Evolutionary conservation across 176 grass and related monocot genomes (phyloP), one percentile per base, ranked within the genome.

Genomic region (Eragrostis curvula): DNA sequence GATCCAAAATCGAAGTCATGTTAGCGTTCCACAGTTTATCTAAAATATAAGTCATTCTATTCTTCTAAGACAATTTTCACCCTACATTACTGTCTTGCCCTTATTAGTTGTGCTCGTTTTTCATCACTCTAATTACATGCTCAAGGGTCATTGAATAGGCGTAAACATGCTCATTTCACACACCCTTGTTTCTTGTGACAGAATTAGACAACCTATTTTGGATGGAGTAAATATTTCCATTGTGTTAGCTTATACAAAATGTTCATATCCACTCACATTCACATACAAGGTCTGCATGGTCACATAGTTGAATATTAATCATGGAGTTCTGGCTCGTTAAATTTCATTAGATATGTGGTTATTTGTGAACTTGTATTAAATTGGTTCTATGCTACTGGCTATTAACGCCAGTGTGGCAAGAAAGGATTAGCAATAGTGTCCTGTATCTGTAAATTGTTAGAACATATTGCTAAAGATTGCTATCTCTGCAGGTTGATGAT

Each of bases 401-500:
- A 36, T 36, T 36, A 36, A 36, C 32, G 32, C 32, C 32, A 48
- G 50, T 52, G 14, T 51, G 50, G 55, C 8, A 65, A 63, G 41
- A 78, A 52, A 81, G 57, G 51, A 47, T 68, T 17, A 8, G 40
- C 46, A 77, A 77, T 59, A 66, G 29, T 84, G 48, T 81, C 9
- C 8, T 39, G 12, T 71, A 43, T 62, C 50, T 83, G 52, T n/a
- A 9, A 66, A 61, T 52, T 79, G 17, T 72, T 73, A 63, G 64
- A 73, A 36, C 39, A n/a, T 56, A 32, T 85, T 83, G 51, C 43
- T 89, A 75, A 89, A 89, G 77, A 40, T 68, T 82, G 30, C 70
- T 58, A 63, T 77, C 20, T 82, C 52, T 86, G 62, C 83, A 98
- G 96, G 92, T 98, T 66, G 96, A 98, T 81, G 93, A 98, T 72